Evolutionary conservation across 768 basidiomycete species (phyloP).

Genomic region (Mycena chlorophos): DNA sequence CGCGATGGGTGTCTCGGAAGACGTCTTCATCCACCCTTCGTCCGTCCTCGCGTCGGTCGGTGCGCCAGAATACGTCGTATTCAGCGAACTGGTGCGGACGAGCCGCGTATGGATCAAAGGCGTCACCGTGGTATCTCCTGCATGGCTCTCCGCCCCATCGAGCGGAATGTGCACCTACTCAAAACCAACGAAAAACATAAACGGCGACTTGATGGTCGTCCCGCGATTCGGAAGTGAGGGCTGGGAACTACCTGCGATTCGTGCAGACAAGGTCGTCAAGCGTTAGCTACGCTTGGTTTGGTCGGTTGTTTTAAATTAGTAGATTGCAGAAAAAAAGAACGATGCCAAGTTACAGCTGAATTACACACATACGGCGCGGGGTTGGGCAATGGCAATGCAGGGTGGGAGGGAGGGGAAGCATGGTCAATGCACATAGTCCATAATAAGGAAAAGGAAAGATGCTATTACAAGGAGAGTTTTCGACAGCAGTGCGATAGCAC

Average conservation of each 20-base stretch:
- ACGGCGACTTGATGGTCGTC: conserved; percentile 69
- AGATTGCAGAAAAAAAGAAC: too few relatives aligned
- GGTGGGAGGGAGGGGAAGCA: not conserved
- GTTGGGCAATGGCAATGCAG: not conserved
- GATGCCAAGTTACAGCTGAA: too few relatives aligned
- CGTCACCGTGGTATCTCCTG: conserved; percentile 80
- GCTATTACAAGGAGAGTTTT: not conserved
- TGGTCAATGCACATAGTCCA: not conserved
- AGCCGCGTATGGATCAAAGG: conserved; percentile 80
- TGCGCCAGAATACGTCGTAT: conserved; percentile 88
- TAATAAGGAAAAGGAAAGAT: too few relatives aligned
- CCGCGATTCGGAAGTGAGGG: conserved; percentile 84
- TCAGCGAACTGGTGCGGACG: conserved; percentile 78
- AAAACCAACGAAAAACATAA: conserved; percentile 72
- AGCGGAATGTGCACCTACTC: conserved; percentile 86
- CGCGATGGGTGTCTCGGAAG: conserved; percentile 76
- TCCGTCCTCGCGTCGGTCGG: conserved; percentile 67
- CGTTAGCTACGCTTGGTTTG: too few relatives aligned
- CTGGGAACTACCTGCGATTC: conserved; percentile 85
- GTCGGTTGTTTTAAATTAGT: too few relatives aligned
- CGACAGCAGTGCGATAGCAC: not conserved
- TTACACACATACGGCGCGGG: too few relatives aligned
- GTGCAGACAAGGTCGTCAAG: conserved; percentile 30
- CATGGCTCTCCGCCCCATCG: conserved; percentile 84
- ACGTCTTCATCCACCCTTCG: conserved; percentile 90